Evolutionary conservation across 78 protist genomes (phyloP), one percentile per base, ranked within the genome.

Genomic region (Dictyostelium capitatum): DNA sequence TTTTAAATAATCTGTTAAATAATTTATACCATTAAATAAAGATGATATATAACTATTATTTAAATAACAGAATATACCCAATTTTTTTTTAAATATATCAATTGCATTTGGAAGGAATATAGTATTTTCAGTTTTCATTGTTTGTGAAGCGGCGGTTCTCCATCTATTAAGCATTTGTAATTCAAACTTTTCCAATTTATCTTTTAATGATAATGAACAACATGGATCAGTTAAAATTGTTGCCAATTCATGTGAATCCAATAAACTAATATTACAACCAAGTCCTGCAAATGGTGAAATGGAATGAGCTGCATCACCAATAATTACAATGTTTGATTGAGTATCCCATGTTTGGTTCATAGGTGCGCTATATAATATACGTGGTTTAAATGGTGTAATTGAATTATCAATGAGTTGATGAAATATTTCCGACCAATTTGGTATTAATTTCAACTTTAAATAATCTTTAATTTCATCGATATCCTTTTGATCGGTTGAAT

Each of bases 221-320:
- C 8, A 43, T 7, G 3, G 5, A n/a, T 79, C 51, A 5, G 28
- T 43, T 43, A 62, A 79, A 25, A 43, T n/a, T 3, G 5, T 46
- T 2, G 41, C 79, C 1, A 89, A 12, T 54, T 72, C 64, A 6
- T 43, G 50, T 7, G 80, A 20, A 80, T 89, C 94, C 0, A 15
- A 46, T 75, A 89, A 62, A 17, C 85, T 85, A 23, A 64, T 53
- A 32, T 89, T 89, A 20, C 57, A 69, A 64, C 94, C 94, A 4
- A 56, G 30, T 0, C 94, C 94, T 4, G 87, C 85, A 64, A 89
- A 89, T 41, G 94, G 94, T 17, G 87, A 43, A 83, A 89, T 89
- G 3, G 80, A 57, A 28, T 89, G 94, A 1, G 94, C 84, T 8
- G 84, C 83, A 79, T 89, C 94, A 1, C 94, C 94, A n/a, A 89